Percentiles rank a stretch among this genome's conserved stretches.
Evolutionary conservation across 768 basidiomycete species (phyloP).

Genomic region (Trametes cubensis): DNA sequence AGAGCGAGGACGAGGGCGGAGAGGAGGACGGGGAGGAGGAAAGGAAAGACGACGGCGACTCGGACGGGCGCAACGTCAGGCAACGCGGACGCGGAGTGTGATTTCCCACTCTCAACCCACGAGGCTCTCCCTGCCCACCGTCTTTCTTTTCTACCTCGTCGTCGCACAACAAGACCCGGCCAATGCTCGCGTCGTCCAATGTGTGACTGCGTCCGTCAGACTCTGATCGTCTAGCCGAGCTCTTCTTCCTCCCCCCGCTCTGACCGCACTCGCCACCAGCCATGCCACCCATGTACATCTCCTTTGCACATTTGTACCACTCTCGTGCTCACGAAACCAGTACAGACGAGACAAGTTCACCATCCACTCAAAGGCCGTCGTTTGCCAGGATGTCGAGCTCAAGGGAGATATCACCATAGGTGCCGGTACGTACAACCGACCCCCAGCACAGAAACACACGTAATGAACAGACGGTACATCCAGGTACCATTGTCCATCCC

Average conservation of each 20-base stretch:
- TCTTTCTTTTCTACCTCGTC: neutral
- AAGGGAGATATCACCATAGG: conserved; percentile 95
- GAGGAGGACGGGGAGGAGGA: conserved; percentile 5
- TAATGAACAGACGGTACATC: neutral
- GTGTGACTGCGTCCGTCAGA: neutral
- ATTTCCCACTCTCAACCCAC: conserved; percentile 15
- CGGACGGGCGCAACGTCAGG: conserved; percentile 9
- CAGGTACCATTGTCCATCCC: conserved; percentile 89
- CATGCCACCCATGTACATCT: conserved; percentile 27
- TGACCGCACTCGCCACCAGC: conserved; percentile 7
- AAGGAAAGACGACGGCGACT: neutral
- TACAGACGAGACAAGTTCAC: conserved; percentile 83
- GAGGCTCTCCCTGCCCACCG: conserved; percentile 11
- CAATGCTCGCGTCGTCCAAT: neutral
- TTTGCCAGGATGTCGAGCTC: conserved; percentile 92
- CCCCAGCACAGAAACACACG: neutral
- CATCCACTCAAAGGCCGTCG: conserved; percentile 87
- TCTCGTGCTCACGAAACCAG: neutral
- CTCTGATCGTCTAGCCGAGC: no score
- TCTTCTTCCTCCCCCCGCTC: neutral
- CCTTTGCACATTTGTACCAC: neutral
- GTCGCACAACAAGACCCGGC: neutral
- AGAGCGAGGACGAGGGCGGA: neutral
- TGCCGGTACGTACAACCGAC: conserved; percentile 49
- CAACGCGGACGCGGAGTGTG: neutral